A percentile compares a stretch with the other conserved stretches of the same genome.
Evolutionary conservation across 495 filamentous ascomycete genomes (phyloP).

Genomic region (Bathelium albidoporum): DNA sequence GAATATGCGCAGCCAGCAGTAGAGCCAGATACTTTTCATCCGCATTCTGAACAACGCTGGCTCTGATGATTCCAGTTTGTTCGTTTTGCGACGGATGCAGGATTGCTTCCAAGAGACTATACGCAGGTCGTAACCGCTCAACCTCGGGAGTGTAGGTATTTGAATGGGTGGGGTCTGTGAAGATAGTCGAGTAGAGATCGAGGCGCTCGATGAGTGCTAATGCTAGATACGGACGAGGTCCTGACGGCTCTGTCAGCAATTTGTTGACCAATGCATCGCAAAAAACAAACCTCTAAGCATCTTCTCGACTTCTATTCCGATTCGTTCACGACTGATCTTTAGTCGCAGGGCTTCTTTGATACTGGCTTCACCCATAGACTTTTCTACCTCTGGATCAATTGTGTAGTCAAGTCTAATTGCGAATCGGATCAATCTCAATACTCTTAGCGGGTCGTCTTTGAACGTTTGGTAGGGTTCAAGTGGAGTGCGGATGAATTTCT

Average conservation of each 20-base stretch:
- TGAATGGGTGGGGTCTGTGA: slow-evolving; percentile 50
- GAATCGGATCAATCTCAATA: slow-evolving; percentile 84
- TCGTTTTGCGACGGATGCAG: not conserved
- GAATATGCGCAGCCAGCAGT: slow-evolving; percentile 62
- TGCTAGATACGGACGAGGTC: slow-evolving; percentile 56
- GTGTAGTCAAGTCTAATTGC: slow-evolving; percentile 70
- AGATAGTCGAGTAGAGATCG: slow-evolving; percentile 68
- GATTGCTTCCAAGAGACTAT: slow-evolving; percentile 18
- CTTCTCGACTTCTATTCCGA: slow-evolving; percentile 77
- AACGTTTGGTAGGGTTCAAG: slow-evolving; percentile 87
- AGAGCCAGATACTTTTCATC: slow-evolving; percentile 61
- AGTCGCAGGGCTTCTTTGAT: slow-evolving; percentile 67
- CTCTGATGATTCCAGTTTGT: slow-evolving; percentile 11
- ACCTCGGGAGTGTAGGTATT: slow-evolving; percentile 21
- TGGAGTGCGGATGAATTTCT: slow-evolving; percentile 70
- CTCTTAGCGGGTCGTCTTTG: slow-evolving; percentile 82
- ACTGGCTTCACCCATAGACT: slow-evolving; percentile 61
- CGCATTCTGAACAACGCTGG: slow-evolving; percentile 45
- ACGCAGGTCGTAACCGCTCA: slow-evolving; percentile 37
- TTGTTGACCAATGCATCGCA: not conserved
- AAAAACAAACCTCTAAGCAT: slow-evolving; percentile 60
- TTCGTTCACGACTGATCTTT: slow-evolving; percentile 87
- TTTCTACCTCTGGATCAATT: slow-evolving; percentile 57
- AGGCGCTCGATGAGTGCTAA: slow-evolving; percentile 66
- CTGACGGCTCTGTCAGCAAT: slow-evolving; percentile 27